Conservation (phyloP, 2,329 filamentous ascomycete genomes). For the Cryphonectria naterciae region DNA sequence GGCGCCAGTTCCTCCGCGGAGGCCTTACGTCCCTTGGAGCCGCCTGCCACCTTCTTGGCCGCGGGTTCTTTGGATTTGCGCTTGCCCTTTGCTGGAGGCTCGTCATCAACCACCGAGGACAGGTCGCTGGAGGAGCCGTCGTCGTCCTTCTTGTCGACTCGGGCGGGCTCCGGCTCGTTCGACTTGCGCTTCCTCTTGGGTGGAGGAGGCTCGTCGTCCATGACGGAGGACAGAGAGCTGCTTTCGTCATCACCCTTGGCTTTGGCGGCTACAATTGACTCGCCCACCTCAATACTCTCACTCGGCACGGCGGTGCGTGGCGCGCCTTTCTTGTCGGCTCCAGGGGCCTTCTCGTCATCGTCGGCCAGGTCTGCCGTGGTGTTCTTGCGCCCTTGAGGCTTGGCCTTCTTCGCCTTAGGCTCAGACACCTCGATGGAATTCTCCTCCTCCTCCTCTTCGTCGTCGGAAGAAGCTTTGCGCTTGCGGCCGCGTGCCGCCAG, state of each 20-base stretch:
- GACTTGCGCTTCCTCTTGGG: constrained; percentile 48
- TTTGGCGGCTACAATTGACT: neutral
- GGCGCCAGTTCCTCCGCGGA: constrained; percentile 50
- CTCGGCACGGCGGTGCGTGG: constrained; percentile 11
- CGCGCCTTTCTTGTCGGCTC: constrained; percentile 31
- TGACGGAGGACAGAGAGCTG: constrained; percentile 67
- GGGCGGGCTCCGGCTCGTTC: constrained; percentile 21
- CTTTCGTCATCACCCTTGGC: constrained; percentile 39
- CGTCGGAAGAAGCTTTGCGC: constrained; percentile 31
- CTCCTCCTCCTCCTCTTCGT: constrained; percentile 25
- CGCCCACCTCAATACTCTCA: constrained; percentile 8
- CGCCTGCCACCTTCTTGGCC: constrained; percentile 46
- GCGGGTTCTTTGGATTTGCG: constrained; percentile 53
- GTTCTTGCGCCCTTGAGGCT: constrained; percentile 24
- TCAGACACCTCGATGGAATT: constrained; percentile 35
- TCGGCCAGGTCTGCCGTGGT: constrained; percentile 39
- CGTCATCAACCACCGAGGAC: constrained; percentile 82
- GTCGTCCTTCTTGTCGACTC: constrained; percentile 33
- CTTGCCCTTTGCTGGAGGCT: constrained; percentile 64
- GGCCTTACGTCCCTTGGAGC: constrained; percentile 31
- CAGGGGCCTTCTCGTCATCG: constrained; percentile 32
- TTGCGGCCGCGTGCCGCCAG: constrained; percentile 34
- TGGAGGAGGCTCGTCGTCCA: constrained; percentile 71
- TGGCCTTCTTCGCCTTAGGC: constrained; percentile 30
- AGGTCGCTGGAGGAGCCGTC: constrained; percentile 65